phyloP scores from a whole-genome alignment of 2,329 filamentous ascomycete species.

The Verticillium tricorpus region DNA sequence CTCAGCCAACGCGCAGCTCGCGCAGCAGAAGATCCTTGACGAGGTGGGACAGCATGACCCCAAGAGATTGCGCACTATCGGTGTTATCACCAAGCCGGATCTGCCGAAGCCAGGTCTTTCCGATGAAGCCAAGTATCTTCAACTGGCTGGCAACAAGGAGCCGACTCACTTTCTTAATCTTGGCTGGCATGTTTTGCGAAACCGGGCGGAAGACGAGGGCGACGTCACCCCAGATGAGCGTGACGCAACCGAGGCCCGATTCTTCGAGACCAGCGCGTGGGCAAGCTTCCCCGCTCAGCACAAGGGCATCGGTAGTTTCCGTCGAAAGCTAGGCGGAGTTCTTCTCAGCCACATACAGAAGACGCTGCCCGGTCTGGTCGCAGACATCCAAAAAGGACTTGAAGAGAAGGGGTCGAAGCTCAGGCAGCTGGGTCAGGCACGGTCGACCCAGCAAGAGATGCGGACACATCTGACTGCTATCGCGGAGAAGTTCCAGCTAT shows the following conservation, averaged over 20 bases:
- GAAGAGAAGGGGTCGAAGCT: slow-evolving; percentile 16
- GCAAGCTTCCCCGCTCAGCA: slow-evolving; percentile 13
- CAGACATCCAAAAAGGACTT: slow-evolving; percentile 22
- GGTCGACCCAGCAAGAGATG: slow-evolving; percentile 17
- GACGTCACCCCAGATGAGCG: slow-evolving; percentile 7
- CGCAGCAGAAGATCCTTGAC: slow-evolving; percentile 54
- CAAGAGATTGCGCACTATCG: slow-evolving; percentile 38
- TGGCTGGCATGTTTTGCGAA: slow-evolving; percentile 21
- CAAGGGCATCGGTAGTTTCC: slow-evolving; percentile 15
- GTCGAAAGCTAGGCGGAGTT: slow-evolving; percentile 20
- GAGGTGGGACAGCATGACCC: slow-evolving; percentile 29
- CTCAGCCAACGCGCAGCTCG: slow-evolving; percentile 35
- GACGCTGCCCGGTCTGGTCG: slow-evolving; percentile 24
- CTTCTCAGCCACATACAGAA: slow-evolving; percentile 23
- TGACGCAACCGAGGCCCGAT: slow-evolving; percentile 11
- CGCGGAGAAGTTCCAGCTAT: slow-evolving; percentile 17
- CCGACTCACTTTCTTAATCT: slow-evolving; percentile 30
- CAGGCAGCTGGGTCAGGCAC: slow-evolving; percentile 16
- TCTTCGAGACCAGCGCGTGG: slow-evolving; percentile 14
- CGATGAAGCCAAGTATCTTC: slow-evolving; percentile 32
- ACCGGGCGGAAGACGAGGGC: slow-evolving; percentile 11
- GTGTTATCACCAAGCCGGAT: slow-evolving; percentile 49
- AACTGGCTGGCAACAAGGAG: slow-evolving; percentile 39
- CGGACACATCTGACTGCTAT: slow-evolving; percentile 18
- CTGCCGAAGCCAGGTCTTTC: slow-evolving; percentile 25